Percentiles rank a stretch among this genome's conserved stretches.
phyloP scores from a whole-genome alignment of 2,329 filamentous ascomycete species.

The Alternaria viburni region DNA sequence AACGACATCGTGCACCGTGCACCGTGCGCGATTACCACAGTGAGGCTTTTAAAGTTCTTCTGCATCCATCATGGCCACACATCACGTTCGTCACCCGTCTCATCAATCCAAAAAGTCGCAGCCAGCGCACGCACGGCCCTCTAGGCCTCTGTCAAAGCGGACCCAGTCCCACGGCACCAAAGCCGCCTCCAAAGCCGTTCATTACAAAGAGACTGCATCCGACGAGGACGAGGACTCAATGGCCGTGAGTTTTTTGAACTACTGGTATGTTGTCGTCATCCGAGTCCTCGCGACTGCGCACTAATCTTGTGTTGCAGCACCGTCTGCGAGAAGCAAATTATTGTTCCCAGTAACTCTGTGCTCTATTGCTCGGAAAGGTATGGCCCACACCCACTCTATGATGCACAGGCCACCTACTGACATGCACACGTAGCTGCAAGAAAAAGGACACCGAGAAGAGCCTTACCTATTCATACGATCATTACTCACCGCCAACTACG shows the following conservation, averaged over 20 bases:
- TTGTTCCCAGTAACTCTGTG: constrained; percentile 64
- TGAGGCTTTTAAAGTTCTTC: constrained; percentile 46
- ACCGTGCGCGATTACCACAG: constrained; percentile 39
- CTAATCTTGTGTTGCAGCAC: constrained; percentile 53
- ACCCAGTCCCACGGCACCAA: constrained; percentile 40
- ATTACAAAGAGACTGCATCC: constrained; percentile 32
- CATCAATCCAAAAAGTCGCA: constrained; percentile 45
- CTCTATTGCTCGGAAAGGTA: constrained; percentile 71
- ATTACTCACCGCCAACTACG: constrained; percentile 45
- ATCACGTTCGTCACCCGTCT: constrained; percentile 44
- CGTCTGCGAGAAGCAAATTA: constrained; percentile 70
- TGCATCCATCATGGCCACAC: constrained; percentile 41
- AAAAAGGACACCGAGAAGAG: constrained; percentile 53
- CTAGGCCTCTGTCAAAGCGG: constrained; percentile 45
- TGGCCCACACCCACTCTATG: constrained; percentile 25
- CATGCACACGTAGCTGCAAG: constrained; percentile 49
- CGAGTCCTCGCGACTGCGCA: not conserved
- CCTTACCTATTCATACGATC: constrained; percentile 35
- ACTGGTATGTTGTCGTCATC: constrained; percentile 52
- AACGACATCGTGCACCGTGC: constrained; percentile 40
- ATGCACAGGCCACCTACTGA: constrained; percentile 17
- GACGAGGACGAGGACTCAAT: constrained; percentile 57
- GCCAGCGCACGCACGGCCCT: constrained; percentile 43
- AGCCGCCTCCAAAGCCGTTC: constrained; percentile 29
- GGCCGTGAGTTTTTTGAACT: constrained; percentile 60